Conservation (phyloP, 352 stramenopile species). For the Aphanomyces invadans region DNA sequence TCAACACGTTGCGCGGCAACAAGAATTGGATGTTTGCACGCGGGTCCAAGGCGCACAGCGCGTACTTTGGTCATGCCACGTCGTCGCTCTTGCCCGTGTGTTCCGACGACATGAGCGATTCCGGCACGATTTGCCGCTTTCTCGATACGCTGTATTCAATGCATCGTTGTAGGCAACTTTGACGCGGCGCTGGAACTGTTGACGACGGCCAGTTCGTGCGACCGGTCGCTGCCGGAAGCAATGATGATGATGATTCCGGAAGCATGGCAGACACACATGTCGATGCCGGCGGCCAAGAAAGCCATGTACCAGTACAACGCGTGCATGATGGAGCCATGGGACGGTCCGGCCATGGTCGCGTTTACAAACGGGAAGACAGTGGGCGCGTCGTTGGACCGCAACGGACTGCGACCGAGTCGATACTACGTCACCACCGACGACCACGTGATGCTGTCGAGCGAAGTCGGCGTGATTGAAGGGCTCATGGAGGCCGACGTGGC, state of each 20-base stretch:
- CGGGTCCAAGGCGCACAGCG: slow-evolving; percentile 84
- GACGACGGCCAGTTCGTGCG: slow-evolving; percentile 84
- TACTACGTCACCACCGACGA: slow-evolving; percentile 97
- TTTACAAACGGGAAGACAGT: slow-evolving; percentile 95
- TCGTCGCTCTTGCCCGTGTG: slow-evolving; percentile 87
- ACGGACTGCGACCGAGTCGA: slow-evolving; percentile 90
- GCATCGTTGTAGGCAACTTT: slow-evolving; percentile 92
- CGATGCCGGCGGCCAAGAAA: slow-evolving; percentile 89
- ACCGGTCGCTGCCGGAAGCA: slow-evolving; percentile 88
- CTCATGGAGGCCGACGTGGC: slow-evolving; percentile 88
- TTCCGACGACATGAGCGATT: slow-evolving; percentile 94
- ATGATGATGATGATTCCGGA: slow-evolving; percentile 99
- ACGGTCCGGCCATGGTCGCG: slow-evolving; percentile 96
- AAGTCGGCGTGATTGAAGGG: slow-evolving; percentile 92
- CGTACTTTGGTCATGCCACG: slow-evolving; percentile 90
- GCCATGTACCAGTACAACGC: slow-evolving; percentile 98
- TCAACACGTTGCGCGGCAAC: slow-evolving; percentile 96
- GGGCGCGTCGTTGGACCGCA: slow-evolving; percentile 94
- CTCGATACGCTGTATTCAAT: no score
- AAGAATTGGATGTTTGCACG: slow-evolving; percentile 97
- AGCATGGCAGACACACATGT: slow-evolving; percentile 93
- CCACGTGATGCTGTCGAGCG: slow-evolving; percentile 91
- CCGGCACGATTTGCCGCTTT: no score
- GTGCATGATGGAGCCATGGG: slow-evolving; percentile 96
- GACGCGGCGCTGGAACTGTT: slow-evolving; percentile 93